Conservation (phyloP, 2,329 filamentous ascomycete species). For the Penicillium sp. region DNA sequence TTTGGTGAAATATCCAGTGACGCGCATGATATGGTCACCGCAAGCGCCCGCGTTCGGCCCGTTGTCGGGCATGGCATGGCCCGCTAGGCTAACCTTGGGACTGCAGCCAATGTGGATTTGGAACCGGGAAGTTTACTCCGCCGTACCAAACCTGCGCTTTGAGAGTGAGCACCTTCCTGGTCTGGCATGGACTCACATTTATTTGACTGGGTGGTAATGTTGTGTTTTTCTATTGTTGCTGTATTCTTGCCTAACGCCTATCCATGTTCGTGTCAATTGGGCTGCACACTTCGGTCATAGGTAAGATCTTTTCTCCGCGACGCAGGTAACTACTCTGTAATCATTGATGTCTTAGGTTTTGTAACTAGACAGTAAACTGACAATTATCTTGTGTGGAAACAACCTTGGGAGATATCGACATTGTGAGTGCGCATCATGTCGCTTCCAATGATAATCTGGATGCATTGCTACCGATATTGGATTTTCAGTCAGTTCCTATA, state of each 20-base stretch:
- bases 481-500: too few species aligned
- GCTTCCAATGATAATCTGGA: too few species aligned
- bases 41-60: constrained; percentile 27
- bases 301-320: neutral
- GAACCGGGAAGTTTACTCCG: constrained; percentile 17
- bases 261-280: too few species aligned
- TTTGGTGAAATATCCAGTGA: neutral
- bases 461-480: too few species aligned
- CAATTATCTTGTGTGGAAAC: too few species aligned
- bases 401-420: too few species aligned
- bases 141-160: constrained; percentile 4
- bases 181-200: constrained; percentile 16
- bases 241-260: too few species aligned
- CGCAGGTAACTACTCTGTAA: too few species aligned
- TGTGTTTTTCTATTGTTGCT: neutral
- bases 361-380: too few species aligned
- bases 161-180: constrained; percentile 19
- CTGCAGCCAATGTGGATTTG: constrained; percentile 13
- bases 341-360: too few species aligned
- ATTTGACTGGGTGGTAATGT: constrained; percentile 9
- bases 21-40: constrained; percentile 14
- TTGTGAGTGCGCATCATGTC: too few species aligned
- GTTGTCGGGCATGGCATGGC: constrained; percentile 29
- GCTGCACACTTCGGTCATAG: too few species aligned
- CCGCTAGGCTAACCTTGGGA: constrained; percentile 21